Conservation (phyloP, 1,139 yeast species). For the Lodderomyces theae region DNA sequence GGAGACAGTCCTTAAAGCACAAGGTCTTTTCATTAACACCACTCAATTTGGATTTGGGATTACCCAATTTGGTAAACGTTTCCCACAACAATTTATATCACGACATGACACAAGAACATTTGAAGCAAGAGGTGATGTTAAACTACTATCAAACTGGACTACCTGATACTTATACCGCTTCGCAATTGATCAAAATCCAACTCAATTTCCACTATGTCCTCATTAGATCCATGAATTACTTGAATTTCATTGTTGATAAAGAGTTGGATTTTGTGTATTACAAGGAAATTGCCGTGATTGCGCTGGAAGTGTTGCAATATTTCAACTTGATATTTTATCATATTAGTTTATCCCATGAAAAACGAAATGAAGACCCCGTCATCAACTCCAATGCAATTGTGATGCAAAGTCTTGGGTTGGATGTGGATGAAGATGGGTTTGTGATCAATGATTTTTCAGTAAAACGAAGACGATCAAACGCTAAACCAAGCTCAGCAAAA, state of each 20-base stretch:
- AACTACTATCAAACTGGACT: constrained; percentile 33
- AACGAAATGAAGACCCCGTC: constrained; percentile 17
- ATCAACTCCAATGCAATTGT: constrained; percentile 26
- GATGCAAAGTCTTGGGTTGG: constrained; percentile 32
- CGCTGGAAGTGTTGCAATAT: constrained; percentile 40
- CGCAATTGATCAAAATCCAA: constrained; percentile 42
- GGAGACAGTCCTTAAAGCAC: constrained; percentile 41
- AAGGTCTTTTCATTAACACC: constrained; percentile 32
- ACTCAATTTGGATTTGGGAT: constrained; percentile 33
- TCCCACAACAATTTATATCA: constrained; percentile 34
- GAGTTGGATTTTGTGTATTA: constrained; percentile 41
- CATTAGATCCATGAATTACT: constrained; percentile 44
- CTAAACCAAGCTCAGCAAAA: constrained; percentile 13
- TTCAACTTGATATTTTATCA: constrained; percentile 40
- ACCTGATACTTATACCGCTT: constrained; percentile 42
- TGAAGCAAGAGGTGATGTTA: constrained; percentile 30
- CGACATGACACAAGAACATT: constrained; percentile 23
- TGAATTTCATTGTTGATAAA: constrained; percentile 46
- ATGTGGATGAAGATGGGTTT: constrained; percentile 47
- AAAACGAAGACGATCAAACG: constrained; percentile 29
- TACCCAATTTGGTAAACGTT: constrained; percentile 26
- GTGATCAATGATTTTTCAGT: constrained; percentile 47
- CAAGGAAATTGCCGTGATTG: constrained; percentile 34
- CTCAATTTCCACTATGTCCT: constrained; percentile 44
- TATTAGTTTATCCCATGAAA: constrained; percentile 23